phyloP scores from a whole-genome alignment of 768 basidiomycete genomes.

The Suillus lakei region DNA sequence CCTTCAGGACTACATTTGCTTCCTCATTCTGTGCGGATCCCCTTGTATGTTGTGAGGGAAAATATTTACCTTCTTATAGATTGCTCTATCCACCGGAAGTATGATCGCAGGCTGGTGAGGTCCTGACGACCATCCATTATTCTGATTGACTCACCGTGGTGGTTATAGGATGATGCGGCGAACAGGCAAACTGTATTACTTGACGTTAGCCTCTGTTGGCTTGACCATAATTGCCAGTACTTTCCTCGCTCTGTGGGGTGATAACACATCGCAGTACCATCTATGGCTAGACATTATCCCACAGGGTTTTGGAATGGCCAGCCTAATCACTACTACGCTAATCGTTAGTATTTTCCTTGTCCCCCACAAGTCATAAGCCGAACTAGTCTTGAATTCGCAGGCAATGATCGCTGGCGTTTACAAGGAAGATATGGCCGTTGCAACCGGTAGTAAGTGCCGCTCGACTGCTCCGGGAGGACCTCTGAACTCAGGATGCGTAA shows the following conservation, averaged over 20 bases:
- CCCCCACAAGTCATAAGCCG: conserved; percentile 15
- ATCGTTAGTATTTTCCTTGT: conserved; percentile 59
- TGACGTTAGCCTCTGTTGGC: conserved; percentile 70
- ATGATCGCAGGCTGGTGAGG: conserved; percentile 85
- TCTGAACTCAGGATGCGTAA: conserved; percentile 12
- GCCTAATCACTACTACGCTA: conserved; percentile 83
- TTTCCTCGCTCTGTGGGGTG: conserved; percentile 70
- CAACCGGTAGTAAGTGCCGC: conserved; percentile 81
- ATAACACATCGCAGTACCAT: conserved; percentile 60
- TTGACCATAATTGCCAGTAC: conserved; percentile 62
- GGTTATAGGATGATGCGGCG: conserved; percentile 74
- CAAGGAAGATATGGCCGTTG: conserved; percentile 84
- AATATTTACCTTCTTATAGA: conserved; percentile 44
- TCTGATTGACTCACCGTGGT: conserved; percentile 14
- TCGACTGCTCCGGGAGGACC: conserved; percentile 3
- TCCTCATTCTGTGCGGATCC: conserved; percentile 77
- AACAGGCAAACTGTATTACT: conserved; percentile 83
- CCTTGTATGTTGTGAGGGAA: conserved; percentile 14
- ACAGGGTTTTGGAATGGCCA: conserved; percentile 84
- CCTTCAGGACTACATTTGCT: conserved; percentile 77
- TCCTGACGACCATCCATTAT: conserved; percentile 9
- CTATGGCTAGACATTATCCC: conserved; percentile 82
- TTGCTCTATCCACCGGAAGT: conserved; percentile 84
- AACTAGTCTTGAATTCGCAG: conserved; percentile 41
- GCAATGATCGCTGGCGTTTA: conserved; percentile 87